These are phyloP conservation scores for Eutrema yunnanense DNA, from an alignment of 345 rosid genomes.

Conservation along the genomic window DNA sequence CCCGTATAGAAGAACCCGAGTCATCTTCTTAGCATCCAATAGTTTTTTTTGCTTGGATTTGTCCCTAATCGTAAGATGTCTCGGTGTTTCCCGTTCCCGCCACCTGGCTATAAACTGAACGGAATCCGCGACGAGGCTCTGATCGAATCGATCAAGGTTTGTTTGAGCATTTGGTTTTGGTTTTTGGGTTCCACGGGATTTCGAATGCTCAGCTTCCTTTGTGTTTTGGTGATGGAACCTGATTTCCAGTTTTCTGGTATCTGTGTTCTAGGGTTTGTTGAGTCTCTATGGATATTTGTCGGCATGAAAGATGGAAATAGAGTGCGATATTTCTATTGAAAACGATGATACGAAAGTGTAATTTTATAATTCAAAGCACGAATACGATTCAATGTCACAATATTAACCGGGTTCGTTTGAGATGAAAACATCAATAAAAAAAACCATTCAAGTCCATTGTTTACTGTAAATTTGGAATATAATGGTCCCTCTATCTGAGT, in stretches of 20 bases:
- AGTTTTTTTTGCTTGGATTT: neutral
- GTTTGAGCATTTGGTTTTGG: slow-evolving; percentile 32
- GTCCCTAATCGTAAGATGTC: slow-evolving; percentile 38
- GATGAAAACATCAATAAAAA: neutral
- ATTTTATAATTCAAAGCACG: neutral
- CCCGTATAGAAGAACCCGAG: neutral
- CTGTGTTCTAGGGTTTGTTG: neutral
- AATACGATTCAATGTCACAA: neutral
- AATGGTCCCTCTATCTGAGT: neutral
- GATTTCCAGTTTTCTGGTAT: slow-evolving; percentile 5
- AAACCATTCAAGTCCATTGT: neutral
- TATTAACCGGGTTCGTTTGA: neutral
- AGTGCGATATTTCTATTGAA: neutral
- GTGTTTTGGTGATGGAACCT: neutral
- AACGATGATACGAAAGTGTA: neutral
- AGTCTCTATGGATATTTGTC: neutral
- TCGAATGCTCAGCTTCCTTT: slow-evolving; percentile 26
- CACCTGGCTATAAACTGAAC: slow-evolving; percentile 34
- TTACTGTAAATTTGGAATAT: neutral
- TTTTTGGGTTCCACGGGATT: neutral
- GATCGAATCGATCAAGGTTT: slow-evolving; percentile 61
- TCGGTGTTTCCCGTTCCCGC: slow-evolving; percentile 63
- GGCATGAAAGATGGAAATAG: neutral
- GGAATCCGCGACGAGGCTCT: slow-evolving; percentile 38
- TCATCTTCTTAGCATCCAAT: neutral